Conservation (phyloP, 306 rosid species). For the Quillaja saponaria region DNA sequence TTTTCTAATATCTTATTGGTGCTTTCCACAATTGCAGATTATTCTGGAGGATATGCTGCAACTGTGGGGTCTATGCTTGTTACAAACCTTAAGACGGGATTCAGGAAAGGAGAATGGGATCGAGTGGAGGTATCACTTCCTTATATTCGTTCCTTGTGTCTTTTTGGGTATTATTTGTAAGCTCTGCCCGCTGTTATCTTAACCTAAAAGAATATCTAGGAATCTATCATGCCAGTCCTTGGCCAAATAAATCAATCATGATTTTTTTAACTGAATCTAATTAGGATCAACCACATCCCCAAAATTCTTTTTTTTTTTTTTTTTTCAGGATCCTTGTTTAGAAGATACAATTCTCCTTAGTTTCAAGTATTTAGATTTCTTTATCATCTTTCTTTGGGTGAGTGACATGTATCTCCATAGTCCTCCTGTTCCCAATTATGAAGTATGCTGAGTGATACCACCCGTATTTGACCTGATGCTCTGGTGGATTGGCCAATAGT, state of each 20-base stretch:
- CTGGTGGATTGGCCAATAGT: too few relatives aligned
- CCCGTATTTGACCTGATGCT: too few relatives aligned
- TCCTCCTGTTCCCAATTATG: too few relatives aligned
- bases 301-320: neutral
- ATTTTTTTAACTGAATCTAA: slow-evolving; percentile 15
- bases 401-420: too few relatives aligned
- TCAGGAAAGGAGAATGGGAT: slow-evolving; percentile 87
- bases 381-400: too few relatives aligned
- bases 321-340: neutral
- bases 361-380: too few relatives aligned
- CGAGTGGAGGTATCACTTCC: slow-evolving; percentile 64
- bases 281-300: neutral
- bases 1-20: slow-evolving; percentile 3
- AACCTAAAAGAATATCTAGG: neutral
- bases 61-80: slow-evolving; percentile 88
- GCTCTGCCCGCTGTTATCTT: slow-evolving; percentile 5
- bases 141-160: too few relatives aligned
- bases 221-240: slow-evolving; percentile 19
- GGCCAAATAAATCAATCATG: slow-evolving; percentile 5
- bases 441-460: too few relatives aligned
- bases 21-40: slow-evolving; percentile 51
- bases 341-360: too few relatives aligned
- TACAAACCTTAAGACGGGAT: slow-evolving; percentile 85
- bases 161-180: slow-evolving; percentile 6
- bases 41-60: slow-evolving; percentile 81